Evolutionary conservation across 768 basidiomycete genomes (phyloP).

Genomic region (Russula sp.): DNA sequence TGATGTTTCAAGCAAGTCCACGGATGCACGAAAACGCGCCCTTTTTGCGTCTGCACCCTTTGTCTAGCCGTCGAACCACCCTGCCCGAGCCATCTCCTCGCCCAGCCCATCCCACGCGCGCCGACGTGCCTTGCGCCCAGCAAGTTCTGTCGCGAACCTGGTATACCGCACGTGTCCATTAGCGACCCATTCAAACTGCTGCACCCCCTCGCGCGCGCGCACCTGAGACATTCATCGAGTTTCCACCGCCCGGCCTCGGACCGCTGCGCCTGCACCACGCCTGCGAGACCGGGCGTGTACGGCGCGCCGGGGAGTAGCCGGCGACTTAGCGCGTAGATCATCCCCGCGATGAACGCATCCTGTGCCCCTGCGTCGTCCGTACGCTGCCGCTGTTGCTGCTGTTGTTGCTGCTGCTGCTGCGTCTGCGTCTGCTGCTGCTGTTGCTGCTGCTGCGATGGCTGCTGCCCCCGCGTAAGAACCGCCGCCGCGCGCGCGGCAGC

Average conservation of each 20-base stretch:
- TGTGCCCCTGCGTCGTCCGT: constrained; percentile 75
- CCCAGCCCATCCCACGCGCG: constrained; percentile 62
- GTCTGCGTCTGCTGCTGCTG: not conserved
- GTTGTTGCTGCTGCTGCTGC: constrained; percentile 1
- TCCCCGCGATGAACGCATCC: constrained; percentile 80
- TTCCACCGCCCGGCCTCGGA: constrained; percentile 53
- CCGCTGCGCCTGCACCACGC: constrained; percentile 20
- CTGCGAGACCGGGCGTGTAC: constrained; percentile 55
- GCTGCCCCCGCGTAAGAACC: not conserved
- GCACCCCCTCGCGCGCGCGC: constrained; percentile 15
- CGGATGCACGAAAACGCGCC: too few species aligned
- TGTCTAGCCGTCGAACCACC: constrained; percentile 63
- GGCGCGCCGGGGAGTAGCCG: constrained; percentile 67
- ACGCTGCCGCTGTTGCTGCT: not conserved
- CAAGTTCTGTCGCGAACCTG: constrained; percentile 80
- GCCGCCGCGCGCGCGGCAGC: constrained; percentile 19
- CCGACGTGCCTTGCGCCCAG: constrained; percentile 65
- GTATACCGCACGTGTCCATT: not conserved
- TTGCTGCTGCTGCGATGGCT: not conserved
- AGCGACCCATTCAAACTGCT: not conserved
- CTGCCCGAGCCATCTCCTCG: constrained; percentile 65
- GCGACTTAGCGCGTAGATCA: constrained; percentile 77
- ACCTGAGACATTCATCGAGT: constrained; percentile 79
- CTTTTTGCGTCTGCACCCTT: not conserved
- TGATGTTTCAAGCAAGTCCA: too few species aligned